Conservation (phyloP, 345 rosid species). For the Melaleuca alternifolia region DNA sequence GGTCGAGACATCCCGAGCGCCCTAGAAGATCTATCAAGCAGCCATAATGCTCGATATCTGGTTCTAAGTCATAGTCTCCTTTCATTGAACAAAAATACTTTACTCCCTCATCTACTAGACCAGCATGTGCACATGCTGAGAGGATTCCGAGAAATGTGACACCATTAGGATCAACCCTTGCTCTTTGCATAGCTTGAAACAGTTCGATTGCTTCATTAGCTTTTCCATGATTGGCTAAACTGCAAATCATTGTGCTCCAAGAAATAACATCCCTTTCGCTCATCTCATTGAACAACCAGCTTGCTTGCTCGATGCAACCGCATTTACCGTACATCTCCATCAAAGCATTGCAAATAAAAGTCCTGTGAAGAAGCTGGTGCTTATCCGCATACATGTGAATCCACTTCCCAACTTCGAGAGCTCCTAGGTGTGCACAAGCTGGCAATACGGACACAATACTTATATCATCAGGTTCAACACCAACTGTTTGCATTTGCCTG, state of each 20-base stretch:
- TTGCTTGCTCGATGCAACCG: slow-evolving; percentile 37
- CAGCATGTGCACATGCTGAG: slow-evolving; percentile 77
- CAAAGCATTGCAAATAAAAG: slow-evolving; percentile 31
- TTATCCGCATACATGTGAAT: slow-evolving; percentile 37
- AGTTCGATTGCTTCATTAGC: slow-evolving; percentile 21
- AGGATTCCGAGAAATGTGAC: slow-evolving; percentile 56
- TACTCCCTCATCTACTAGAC: slow-evolving; percentile 56
- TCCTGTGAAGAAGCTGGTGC: slow-evolving; percentile 11
- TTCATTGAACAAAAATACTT: slow-evolving; percentile 51
- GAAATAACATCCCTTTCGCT: slow-evolving; percentile 33
- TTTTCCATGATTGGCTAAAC: slow-evolving; percentile 46
- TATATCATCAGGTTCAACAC: slow-evolving; percentile 39
- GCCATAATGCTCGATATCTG: slow-evolving; percentile 73
- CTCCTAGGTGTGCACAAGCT: slow-evolving; percentile 45
- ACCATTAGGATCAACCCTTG: slow-evolving; percentile 53
- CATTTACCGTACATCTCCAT: slow-evolving; percentile 56
- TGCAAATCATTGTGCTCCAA: slow-evolving; percentile 61
- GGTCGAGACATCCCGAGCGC: slow-evolving; percentile 58
- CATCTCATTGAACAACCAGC: slow-evolving; percentile 24
- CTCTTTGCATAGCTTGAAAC: slow-evolving; percentile 36
- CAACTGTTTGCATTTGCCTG: slow-evolving; percentile 23
- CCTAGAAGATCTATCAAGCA: slow-evolving; percentile 77
- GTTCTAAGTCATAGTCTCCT: slow-evolving; percentile 44
- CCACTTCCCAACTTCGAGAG: slow-evolving; percentile 46
- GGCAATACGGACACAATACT: slow-evolving; percentile 42